A percentile compares a stretch with the other conserved stretches of the same genome.
Evolutionary conservation across 495 filamentous ascomycete genomes (phyloP).

Genomic region (Amniculicola lignicola): DNA sequence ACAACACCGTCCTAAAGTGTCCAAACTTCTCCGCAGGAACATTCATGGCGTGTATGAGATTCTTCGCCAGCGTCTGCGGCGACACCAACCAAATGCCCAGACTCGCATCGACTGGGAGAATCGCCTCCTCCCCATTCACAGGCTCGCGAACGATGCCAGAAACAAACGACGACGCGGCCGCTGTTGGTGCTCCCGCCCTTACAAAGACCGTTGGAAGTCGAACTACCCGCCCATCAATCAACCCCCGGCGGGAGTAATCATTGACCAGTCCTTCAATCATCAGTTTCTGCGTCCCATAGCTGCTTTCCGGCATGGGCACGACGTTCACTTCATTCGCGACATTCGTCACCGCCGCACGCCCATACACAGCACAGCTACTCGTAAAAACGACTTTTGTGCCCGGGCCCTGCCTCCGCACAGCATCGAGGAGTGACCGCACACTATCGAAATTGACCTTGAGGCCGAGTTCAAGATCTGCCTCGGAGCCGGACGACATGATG

Average conservation of each 20-base stretch:
- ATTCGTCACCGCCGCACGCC: slow-evolving; percentile 24
- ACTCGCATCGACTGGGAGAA: slow-evolving; percentile 30
- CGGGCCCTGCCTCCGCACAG: slow-evolving; percentile 13
- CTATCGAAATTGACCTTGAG: slow-evolving; percentile 35
- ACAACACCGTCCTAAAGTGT: slow-evolving; percentile 26
- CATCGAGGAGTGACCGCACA: slow-evolving; percentile 29
- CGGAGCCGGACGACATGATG: slow-evolving; percentile 32
- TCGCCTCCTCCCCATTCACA: slow-evolving; percentile 30
- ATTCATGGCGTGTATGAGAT: slow-evolving; percentile 32
- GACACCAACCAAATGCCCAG: slow-evolving; percentile 41
- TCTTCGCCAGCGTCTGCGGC: slow-evolving; percentile 26
- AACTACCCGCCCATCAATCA: slow-evolving; percentile 33
- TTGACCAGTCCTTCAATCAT: slow-evolving; percentile 35
- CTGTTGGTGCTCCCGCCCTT: slow-evolving; percentile 30
- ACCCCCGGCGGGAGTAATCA: slow-evolving; percentile 32
- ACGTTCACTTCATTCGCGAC: slow-evolving; percentile 27
- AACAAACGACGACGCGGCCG: slow-evolving; percentile 32
- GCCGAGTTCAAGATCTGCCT: slow-evolving; percentile 32
- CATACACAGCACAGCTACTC: slow-evolving; percentile 31
- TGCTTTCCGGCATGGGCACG: slow-evolving; percentile 30
- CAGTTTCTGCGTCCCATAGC: slow-evolving; percentile 33
- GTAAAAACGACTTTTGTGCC: slow-evolving; percentile 35
- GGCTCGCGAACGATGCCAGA: slow-evolving; percentile 34
- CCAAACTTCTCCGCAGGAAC: slow-evolving; percentile 30
- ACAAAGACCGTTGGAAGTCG: slow-evolving; percentile 34